Evolutionary conservation across 2,329 filamentous ascomycete genomes (phyloP).

Genomic region (Fusarium sp.): DNA sequence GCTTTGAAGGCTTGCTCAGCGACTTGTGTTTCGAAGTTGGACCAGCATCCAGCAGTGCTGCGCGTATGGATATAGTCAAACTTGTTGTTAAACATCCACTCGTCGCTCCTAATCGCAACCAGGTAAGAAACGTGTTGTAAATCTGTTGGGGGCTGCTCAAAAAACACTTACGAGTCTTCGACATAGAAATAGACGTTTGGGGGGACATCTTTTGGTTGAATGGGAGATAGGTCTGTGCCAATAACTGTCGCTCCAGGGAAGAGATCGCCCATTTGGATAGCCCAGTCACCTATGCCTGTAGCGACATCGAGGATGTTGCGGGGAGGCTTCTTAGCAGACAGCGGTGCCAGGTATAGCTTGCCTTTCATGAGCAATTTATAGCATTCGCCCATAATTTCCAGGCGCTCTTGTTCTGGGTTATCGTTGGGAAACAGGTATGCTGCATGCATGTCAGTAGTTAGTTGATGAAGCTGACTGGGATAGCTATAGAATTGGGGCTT

Average conservation of each 20-base stretch:
- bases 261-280: constrained; percentile 72
- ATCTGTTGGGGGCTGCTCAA: too few species aligned
- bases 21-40: constrained; percentile 59
- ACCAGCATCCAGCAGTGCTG: constrained; percentile 61
- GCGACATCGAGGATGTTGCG: constrained; percentile 56
- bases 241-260: constrained; percentile 69
- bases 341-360: constrained; percentile 56
- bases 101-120: constrained; percentile 53
- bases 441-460: constrained; percentile 43
- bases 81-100: constrained; percentile 63
- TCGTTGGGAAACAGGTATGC: constrained; percentile 62
- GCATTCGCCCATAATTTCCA: constrained; percentile 53
- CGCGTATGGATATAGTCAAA: constrained; percentile 68
- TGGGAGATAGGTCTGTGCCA: constrained; percentile 74
- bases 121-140: background rate
- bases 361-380: constrained; percentile 53
- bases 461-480: background rate
- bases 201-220: constrained; percentile 73
- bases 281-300: constrained; percentile 66
- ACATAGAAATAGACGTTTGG: constrained; percentile 80
- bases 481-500: background rate
- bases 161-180: constrained; percentile 65
- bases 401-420: constrained; percentile 53
- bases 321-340: constrained; percentile 50
- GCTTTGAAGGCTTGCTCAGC: constrained; percentile 62